Evolutionary conservation across 2,329 filamentous ascomycete species (phyloP).

Genomic region (Aspergillus versicolor): DNA sequence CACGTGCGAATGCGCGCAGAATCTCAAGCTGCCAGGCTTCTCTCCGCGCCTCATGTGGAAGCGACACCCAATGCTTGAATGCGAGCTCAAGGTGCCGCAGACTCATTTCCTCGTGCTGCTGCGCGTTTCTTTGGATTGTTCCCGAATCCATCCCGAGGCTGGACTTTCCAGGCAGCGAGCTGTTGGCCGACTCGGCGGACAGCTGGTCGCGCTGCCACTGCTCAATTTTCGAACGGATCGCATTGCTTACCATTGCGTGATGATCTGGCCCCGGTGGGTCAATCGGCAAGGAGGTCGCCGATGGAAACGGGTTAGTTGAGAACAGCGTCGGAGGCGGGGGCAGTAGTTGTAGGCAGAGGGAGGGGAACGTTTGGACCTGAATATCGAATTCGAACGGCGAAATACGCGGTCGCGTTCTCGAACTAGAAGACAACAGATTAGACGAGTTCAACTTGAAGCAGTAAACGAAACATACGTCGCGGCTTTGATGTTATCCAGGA

Average conservation of each 20-base stretch:
- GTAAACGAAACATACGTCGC: conserved; percentile 63
- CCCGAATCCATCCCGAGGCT: conserved; percentile 32
- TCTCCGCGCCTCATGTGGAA: conserved; percentile 55
- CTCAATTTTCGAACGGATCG: conserved; percentile 66
- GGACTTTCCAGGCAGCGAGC: conserved; percentile 46
- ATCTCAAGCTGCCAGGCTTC: conserved; percentile 50
- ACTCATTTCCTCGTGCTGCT: conserved; percentile 66
- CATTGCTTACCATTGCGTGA: conserved; percentile 66
- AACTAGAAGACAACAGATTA: conserved; percentile 33
- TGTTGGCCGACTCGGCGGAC: conserved; percentile 29
- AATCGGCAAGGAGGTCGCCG: conserved; percentile 77
- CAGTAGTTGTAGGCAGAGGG: conserved; percentile 77
- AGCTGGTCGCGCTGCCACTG: conserved; percentile 59
- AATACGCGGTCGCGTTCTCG: conserved; percentile 41
- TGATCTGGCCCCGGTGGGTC: conserved; percentile 72
- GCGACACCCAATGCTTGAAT: conserved; percentile 71
- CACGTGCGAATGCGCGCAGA: conserved; percentile 46
- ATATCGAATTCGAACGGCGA: conserved; percentile 77
- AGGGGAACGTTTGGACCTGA: conserved; percentile 79
- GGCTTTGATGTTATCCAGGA: conserved; percentile 76
- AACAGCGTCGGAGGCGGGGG: conserved; percentile 79
- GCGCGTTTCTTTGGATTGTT: conserved; percentile 50
- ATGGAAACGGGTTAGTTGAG: conserved; percentile 75
- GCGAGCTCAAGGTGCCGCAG: conserved; percentile 74
- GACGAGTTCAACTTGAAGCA: background rate